Base-by-base conservation (phyloP, 768 basidiomycete genomes). In the Paxillus involutus region DNA sequence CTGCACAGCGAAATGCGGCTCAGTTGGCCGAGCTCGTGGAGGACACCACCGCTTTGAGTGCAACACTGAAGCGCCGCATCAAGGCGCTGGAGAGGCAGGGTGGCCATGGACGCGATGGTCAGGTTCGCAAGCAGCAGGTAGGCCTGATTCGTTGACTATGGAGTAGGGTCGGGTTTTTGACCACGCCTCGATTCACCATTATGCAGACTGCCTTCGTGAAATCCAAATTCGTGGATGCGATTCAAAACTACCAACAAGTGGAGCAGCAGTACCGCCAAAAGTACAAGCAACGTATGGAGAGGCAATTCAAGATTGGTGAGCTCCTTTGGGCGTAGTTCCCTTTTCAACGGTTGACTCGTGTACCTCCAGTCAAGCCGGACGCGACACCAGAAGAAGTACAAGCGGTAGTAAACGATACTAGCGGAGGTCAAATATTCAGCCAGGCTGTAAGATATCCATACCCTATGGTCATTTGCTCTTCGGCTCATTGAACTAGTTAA, bases 351-450 rank as follows among this genome's bases (percentile, higher is more conserved):
- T 36, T 58, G 49, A 56, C 33, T 36, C 12, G 30, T 19, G 12
- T 45, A 1, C 39, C 3, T 35, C 16, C 56, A 91, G 94, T 94
- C 52, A 97, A 97, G 74, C 94, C 94, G 45, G 86, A 95, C 71
- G 95, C 95, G 5, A 85, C 93, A 0, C 86, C 86, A 2, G 92
- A 96, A 51, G 95, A 98, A 72, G 77, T 98, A 56, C 75, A 79
- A 48, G 86, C 89, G 14, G 94, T 90, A n/a, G 86, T 94, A 33
- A 86, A 94, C 61, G 88, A 92, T 62, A 87, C 90, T 43, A 80
- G 80, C 47, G 87, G 86, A 46, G 80, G 82, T 29, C 94, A 97
- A 69, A 88, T 97, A 49, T 98, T 98, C 77, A 86, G 87, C 55
- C 91, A 92, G 74, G 89, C 91, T 53, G 91, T 91, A 65, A 30